Base-by-base conservation (phyloP, 2,329 filamentous ascomycete genomes). In the Fusarium caatingaense region DNA sequence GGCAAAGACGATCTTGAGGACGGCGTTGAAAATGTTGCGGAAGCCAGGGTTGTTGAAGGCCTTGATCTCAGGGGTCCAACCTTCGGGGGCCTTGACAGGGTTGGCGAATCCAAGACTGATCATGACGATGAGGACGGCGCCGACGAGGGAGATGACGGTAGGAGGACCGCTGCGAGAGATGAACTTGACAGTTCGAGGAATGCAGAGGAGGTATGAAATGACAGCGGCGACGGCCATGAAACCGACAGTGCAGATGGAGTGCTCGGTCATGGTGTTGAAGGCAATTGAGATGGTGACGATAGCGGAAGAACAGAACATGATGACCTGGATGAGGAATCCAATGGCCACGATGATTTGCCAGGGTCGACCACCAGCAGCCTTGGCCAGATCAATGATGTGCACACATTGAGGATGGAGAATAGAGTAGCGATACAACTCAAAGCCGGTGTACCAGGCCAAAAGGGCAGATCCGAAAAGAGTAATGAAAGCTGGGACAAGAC, bases 321-420 rank as follows among this genome's bases (percentile, higher is more conserved):
- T 66, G 16, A 66, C 23, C 53, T 66, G 65, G 25, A 68, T 53
- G 2, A 53, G 49, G 25, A 53, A 53, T 53, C 45, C 54, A 16
- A 62, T 57, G 42, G 61, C 61, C 16, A 53, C 64, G 3, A 67
- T 44, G 23, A 66, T 8, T 20, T 57, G 62, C 40, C 46, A 50
- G 2, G 50, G n/a, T 27, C 40, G 27, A 2, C 70, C 67, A 21
- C 71, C 80, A 83, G 85, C 68, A 82, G 85, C 69, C 84, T 84
- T 73, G 86, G 85, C 84, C 85, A 91, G 87, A 73, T 92, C 89
- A 73, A 88, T 91, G 15, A 91, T 88, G 78, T 91, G 89, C 68
- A 88, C 86, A 62, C 90, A 84, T 77, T 91, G 87, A 3, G 89
- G 89, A 72, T 92, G 87, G 60, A 53, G 25, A 1, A 53, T 53